These are phyloP conservation scores for Ganoderma sp. DNA, from an alignment of 1,284 basidiomycete genomes.

Conservation along the genomic window DNA sequence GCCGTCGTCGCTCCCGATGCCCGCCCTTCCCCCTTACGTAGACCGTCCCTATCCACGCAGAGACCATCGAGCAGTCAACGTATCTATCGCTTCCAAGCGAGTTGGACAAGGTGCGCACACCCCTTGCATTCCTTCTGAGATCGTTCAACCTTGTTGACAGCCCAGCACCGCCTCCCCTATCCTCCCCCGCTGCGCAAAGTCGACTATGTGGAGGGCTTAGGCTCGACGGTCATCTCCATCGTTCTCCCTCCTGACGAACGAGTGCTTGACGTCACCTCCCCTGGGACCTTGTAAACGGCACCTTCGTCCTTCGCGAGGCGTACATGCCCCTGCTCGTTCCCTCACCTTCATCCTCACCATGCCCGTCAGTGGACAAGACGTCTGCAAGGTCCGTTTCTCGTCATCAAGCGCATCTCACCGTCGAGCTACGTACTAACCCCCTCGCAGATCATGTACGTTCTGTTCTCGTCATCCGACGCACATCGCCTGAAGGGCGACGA, in stretches of 20 bases:
- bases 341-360: neutral
- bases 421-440: neutral
- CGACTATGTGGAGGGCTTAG: too few relatives aligned
- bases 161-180: too few relatives aligned
- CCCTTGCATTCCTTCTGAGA: too few relatives aligned
- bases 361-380: neutral
- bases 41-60: too few relatives aligned
- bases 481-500: neutral
- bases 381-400: neutral
- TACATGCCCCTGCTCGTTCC: neutral
- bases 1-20: too few relatives aligned
- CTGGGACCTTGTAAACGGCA: neutral
- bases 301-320: neutral
- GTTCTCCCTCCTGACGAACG: neutral
- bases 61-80: too few relatives aligned
- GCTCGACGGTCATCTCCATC: neutral
- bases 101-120: too few relatives aligned
- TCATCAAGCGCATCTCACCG: too few relatives aligned
- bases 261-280: neutral
- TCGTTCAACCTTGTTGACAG: too few relatives aligned
- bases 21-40: too few relatives aligned
- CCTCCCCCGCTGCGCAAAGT: too few relatives aligned
- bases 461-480: neutral
- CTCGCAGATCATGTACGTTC: neutral
- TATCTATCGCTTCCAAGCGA: too few relatives aligned